These are phyloP conservation scores for Sordariomycetes sp. DNA, from an alignment of 2,329 filamentous ascomycete genomes.

Conservation along the genomic window DNA sequence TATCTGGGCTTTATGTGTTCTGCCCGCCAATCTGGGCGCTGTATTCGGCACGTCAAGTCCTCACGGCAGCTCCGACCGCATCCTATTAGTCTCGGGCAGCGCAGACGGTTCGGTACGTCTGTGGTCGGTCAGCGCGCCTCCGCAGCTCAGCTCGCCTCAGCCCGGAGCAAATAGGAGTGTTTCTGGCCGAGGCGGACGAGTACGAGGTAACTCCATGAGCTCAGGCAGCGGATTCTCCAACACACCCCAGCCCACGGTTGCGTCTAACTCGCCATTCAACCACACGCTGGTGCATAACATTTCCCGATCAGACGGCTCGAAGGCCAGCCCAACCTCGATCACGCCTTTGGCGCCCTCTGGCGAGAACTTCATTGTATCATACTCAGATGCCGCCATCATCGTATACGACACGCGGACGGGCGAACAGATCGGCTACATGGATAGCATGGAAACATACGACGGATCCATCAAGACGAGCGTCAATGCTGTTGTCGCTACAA, in stretches of 20 bases:
- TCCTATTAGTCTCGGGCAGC: constrained; percentile 82
- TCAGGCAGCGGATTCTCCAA: constrained; percentile 88
- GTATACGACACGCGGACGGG: constrained; percentile 89
- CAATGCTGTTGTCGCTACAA: constrained; percentile 85
- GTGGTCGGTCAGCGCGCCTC: constrained; percentile 89
- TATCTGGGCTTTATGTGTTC: constrained; percentile 89
- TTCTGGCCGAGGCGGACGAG: constrained; percentile 55
- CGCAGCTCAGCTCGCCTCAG: constrained; percentile 74
- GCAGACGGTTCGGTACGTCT: constrained; percentile 88
- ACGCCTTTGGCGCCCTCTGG: constrained; percentile 76
- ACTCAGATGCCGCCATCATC: constrained; percentile 79
- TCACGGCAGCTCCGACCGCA: constrained; percentile 74
- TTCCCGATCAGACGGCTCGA: constrained; percentile 52
- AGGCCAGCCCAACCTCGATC: constrained; percentile 81
- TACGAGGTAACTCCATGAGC: constrained; percentile 86
- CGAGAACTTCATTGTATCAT: constrained; percentile 87
- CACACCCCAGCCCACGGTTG: constrained; percentile 80
- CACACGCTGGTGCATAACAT: constrained; percentile 87
- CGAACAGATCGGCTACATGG: constrained; percentile 88
- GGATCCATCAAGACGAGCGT: constrained; percentile 71
- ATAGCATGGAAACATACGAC: constrained; percentile 88
- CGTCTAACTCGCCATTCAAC: constrained; percentile 77
- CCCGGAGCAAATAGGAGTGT: constrained; percentile 53
- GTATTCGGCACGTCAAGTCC: constrained; percentile 70
- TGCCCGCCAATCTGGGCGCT: constrained; percentile 72